Evolutionary conservation across 2,329 filamentous ascomycete species (phyloP), one percentile per base, ranked within the genome.

Genomic region (Reticulascus tulasneorum): DNA sequence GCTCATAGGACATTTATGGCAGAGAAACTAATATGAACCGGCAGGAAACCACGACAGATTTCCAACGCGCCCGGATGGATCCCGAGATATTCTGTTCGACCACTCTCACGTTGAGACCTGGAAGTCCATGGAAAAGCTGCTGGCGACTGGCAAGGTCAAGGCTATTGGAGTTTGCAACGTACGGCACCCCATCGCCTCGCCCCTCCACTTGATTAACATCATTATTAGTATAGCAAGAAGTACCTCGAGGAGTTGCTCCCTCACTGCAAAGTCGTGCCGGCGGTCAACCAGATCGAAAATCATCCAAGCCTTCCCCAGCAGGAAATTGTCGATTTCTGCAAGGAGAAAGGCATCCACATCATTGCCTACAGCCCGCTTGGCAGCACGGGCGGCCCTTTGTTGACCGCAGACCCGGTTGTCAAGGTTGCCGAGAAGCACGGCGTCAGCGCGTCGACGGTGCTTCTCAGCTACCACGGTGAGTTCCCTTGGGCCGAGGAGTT

Each of bases 31-130:
- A 35, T 20, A 9, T 15, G 19, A 16, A 33, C 23, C 7, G 2
- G 8, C 23, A 69, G 78, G 80, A 45, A 84, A 85, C 65, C 69
- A 85, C 56, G 80, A 84, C 50, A 72, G 75, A 43, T 87, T 91
- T 64, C 87, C 86, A 48, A 88, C 81, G 59, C 77, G 77, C 33
- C 66, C 77, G 11, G 82, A 91, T 55, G 86, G 86, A 46, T 74
- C 71, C 29, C 79, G 86, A 45, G 86, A 94, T 58, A 77, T 93
- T 36, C 71, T 84, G 54, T 72, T 63, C 50, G 69, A 68, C 47
- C 81, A 82, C 69, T 79, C 79, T 49, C 85, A 91, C 59, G 66
- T 85, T 46, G 72, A 86, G 40, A 87, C 84, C 32, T 94, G 85
- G 84, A 82, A 82, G 64, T 75, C 74, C 57, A 81, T 88, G 73